A percentile compares a stretch with the other conserved stretches of the same genome.
These are phyloP conservation scores for Trichoderma atroviride DNA, from an alignment of 2,329 filamentous ascomycete genomes.

Conservation along the genomic window DNA sequence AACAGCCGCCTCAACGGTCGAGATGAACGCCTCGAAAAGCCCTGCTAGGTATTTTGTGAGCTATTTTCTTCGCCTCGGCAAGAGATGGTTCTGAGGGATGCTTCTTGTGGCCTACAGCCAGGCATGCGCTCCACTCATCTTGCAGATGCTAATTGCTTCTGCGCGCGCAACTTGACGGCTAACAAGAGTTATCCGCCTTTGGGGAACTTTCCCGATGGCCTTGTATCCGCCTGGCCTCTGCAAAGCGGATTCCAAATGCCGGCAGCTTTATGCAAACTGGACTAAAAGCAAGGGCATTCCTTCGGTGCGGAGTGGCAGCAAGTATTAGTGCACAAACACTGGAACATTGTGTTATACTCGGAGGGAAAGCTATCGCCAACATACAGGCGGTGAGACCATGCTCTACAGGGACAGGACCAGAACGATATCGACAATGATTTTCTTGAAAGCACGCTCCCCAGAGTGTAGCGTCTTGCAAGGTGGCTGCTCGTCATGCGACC, in stretches of 20 bases:
- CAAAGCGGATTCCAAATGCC: background rate
- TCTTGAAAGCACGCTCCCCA: background rate
- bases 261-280: background rate
- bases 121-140: background rate
- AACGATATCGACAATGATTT: background rate
- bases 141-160: background rate
- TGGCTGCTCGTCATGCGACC: background rate
- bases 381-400: background rate
- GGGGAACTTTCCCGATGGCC: background rate
- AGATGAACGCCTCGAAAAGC: background rate
- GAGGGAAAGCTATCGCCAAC: background rate
- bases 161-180: background rate
- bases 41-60: background rate
- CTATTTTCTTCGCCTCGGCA: background rate
- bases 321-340: background rate
- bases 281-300: background rate
- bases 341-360: background rate
- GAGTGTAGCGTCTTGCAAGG: background rate
- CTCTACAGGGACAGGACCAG: background rate
- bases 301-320: background rate
- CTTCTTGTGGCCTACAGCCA: background rate
- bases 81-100: background rate
- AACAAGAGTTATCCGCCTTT: background rate
- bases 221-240: background rate
- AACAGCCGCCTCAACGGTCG: background rate